Evolutionary conservation across 768 basidiomycete species (phyloP).

Genomic region (Phanerochaete carnosa): DNA sequence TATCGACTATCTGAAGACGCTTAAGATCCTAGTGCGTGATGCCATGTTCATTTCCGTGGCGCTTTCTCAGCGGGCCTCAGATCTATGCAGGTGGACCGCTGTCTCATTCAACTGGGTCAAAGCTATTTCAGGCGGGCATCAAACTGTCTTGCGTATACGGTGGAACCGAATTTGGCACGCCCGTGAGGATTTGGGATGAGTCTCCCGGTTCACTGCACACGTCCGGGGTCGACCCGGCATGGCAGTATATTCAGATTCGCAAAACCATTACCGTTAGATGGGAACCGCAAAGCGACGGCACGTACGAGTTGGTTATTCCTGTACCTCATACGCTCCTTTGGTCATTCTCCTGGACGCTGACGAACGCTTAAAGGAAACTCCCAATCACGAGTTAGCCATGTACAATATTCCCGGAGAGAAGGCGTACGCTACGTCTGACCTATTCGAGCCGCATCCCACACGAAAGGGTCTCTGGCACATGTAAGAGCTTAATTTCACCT

Average conservation of each 20-base stretch:
- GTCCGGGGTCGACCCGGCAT: slow-evolving; percentile 1
- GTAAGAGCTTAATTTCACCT: background rate
- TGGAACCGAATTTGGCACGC: slow-evolving; percentile 12
- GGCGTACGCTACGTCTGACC: slow-evolving; percentile 14
- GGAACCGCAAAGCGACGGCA: slow-evolving; percentile 14
- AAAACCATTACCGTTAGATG: slow-evolving; percentile 3
- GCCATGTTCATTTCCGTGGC: background rate
- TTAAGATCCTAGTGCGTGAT: slow-evolving; percentile 5
- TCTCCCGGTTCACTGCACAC: background rate
- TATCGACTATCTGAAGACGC: slow-evolving; percentile 6
- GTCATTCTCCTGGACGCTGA: background rate
- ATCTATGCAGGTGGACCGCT: slow-evolving; percentile 13
- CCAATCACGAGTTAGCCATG: slow-evolving; percentile 7
- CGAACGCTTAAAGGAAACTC: background rate
- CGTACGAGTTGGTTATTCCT: slow-evolving; percentile 11
- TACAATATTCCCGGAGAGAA: slow-evolving; percentile 8
- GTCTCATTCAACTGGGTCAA: slow-evolving; percentile 3
- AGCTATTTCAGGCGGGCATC: slow-evolving; percentile 7
- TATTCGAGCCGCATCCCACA: slow-evolving; percentile 13
- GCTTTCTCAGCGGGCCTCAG: background rate
- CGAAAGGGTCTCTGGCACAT: slow-evolving; percentile 14
- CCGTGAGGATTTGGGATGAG: background rate
- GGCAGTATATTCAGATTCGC: slow-evolving; percentile 14
- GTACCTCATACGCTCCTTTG: background rate
- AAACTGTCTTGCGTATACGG: slow-evolving; percentile 8